Evolutionary conservation across 1,284 basidiomycete species (phyloP), one percentile per base, ranked within the genome.

Genomic region (Naganishia sp.): DNA sequence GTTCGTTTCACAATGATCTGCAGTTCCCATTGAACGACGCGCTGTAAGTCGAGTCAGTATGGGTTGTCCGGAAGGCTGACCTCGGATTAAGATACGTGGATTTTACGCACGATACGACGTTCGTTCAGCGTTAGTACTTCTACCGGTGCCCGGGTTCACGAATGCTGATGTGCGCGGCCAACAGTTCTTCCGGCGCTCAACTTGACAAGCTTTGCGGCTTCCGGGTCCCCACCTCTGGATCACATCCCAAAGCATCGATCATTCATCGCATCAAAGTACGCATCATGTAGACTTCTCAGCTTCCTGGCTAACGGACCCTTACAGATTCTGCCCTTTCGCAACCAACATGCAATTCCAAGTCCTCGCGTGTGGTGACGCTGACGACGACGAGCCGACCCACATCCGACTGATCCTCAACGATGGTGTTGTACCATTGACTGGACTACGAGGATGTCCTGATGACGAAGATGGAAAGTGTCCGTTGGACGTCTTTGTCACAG

Each of bases 211-310:
- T 88, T 93, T 64, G 86, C 89, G 7, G 81, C 81, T 25, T 77
- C 78, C 39, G 90, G 90, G 0, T 86, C 88, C 0, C 82, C 90
- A 1, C 90, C 90, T 0, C 83, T 84, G 10, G 86, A 86, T 65
- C 88, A 88, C 74, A 91, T 92, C 39, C 86, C 86, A 0, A 77
- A 80, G 50, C 76, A 85, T 64, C 83, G 84, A 69, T 75, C 77
- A 0, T 80, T 79, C 68, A 70, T 76, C 23, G 70, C 78, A 0
- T 78, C 78, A 28, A 77, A 78, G 76, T 77, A 50, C 56, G 75
- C 68, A 1, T 36, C 52, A 13, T n/a, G 25, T 9, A 15, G 10
- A 21, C 6, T 16, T 21, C 31, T 59, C 39, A n/a, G 15, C 43
- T 18, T 9, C 52, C 36, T 13, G 15, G 25, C 48, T 55, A 11